These are phyloP conservation scores for Chenopodium berlandieri DNA, from an alignment of 148 eudicot species.

Conservation along the genomic window DNA sequence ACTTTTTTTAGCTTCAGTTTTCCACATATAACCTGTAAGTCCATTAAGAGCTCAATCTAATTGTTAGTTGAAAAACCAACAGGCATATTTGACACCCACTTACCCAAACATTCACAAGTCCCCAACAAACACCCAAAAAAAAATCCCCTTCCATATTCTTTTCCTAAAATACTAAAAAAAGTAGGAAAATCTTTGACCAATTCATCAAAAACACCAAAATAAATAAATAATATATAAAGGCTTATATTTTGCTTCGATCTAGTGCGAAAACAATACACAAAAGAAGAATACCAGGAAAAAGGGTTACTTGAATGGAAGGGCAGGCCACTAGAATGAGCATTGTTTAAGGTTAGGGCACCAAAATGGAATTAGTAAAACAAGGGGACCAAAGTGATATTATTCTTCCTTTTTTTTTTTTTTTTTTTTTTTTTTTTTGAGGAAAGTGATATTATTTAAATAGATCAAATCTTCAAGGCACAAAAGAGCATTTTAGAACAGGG, in stretches of 20 bases:
- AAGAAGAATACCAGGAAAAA: background rate
- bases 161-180: background rate
- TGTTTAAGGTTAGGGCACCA: too few species aligned
- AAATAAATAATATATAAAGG: too few species aligned
- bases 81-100: background rate
- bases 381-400: background rate
- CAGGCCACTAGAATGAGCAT: background rate
- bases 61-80: background rate
- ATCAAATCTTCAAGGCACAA: background rate
- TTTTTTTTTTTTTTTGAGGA: too few species aligned
- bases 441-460: background rate
- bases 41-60: background rate
- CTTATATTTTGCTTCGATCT: too few species aligned
- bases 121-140: background rate
- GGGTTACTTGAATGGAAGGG: background rate
- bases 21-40: background rate
- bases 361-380: too few species aligned
- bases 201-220: background rate
- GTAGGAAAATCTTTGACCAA: background rate
- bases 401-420: too few species aligned
- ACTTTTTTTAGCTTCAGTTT: background rate
- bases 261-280: background rate
- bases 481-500: background rate
- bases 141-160: too few species aligned
- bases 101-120: background rate